Evolutionary conservation across 164 flowering plant species (phyloP).

Genomic region (Warburgia ugandensis): DNA sequence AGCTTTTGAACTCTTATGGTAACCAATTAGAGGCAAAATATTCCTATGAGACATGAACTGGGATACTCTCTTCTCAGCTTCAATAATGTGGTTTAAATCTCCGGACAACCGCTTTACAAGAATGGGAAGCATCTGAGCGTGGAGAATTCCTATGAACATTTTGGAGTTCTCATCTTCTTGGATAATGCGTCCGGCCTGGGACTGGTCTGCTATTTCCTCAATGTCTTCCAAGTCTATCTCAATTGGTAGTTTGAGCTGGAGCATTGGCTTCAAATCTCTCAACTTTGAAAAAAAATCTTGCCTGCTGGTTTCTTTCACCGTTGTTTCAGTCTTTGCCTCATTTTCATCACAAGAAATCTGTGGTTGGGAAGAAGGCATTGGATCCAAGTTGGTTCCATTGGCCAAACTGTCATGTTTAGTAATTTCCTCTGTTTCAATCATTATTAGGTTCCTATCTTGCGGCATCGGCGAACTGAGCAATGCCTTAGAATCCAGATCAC

Average conservation of each 20-base stretch:
- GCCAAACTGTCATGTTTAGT: not conserved
- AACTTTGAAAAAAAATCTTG: not conserved
- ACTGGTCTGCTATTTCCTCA: slow-evolving; percentile 12
- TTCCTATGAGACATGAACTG: slow-evolving; percentile 23
- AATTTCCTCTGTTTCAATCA: no score
- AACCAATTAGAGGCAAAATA: slow-evolving; percentile 18
- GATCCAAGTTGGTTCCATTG: no score
- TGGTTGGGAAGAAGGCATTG: no score
- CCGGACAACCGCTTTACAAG: slow-evolving; percentile 19
- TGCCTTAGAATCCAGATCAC: no score
- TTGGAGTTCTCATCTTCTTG: slow-evolving; percentile 6
- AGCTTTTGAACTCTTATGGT: slow-evolving; percentile 18
- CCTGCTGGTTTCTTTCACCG: not conserved
- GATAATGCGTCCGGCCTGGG: not conserved
- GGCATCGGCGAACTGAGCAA: no score
- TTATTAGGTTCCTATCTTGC: no score
- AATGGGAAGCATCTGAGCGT: slow-evolving; percentile 1
- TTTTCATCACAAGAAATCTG: no score
- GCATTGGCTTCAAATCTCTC: slow-evolving; percentile 1
- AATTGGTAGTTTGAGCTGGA: slow-evolving; percentile 11
- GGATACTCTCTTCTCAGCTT: slow-evolving; percentile 33
- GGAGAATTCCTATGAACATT: slow-evolving; percentile 15
- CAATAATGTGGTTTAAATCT: slow-evolving; percentile 11
- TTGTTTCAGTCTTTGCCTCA: no score
- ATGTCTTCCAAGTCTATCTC: slow-evolving; percentile 22